These are phyloP conservation scores for Irineochytrium annulatum DNA, from an alignment of 192 early-diverging fungal genomes.

Conservation along the genomic window DNA sequence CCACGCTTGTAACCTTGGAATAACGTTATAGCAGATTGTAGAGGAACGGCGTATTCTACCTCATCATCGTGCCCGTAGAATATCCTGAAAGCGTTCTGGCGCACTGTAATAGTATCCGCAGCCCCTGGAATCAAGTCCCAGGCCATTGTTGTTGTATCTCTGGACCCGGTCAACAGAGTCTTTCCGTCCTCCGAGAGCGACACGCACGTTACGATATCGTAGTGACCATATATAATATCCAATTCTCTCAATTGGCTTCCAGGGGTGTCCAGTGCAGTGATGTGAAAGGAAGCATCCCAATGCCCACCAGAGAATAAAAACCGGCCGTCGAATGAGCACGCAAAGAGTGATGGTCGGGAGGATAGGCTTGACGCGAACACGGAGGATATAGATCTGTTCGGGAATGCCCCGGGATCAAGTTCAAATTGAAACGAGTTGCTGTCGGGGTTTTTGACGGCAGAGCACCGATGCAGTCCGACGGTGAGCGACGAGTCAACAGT, in stretches of 20 bases:
- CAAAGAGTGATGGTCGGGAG: conserved; percentile 20
- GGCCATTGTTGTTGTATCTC: conserved; percentile 42
- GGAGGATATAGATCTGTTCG: conserved; percentile 16
- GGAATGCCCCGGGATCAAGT: background rate
- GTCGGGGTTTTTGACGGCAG: background rate
- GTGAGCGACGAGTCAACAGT: background rate
- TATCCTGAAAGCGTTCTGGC: conserved; percentile 20
- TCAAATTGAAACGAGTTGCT: background rate
- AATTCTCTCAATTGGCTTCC: conserved; percentile 21
- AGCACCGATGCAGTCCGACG: background rate
- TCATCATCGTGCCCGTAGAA: conserved; percentile 45
- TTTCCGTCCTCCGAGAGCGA: conserved; percentile 32
- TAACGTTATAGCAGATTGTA: background rate
- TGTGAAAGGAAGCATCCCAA: conserved; percentile 42
- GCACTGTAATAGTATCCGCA: conserved; percentile 3
- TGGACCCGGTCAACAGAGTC: conserved; percentile 34
- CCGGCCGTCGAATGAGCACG: conserved; percentile 23
- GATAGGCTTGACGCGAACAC: conserved; percentile 24
- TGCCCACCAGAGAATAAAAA: conserved; percentile 33
- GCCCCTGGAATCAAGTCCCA: conserved; percentile 27
- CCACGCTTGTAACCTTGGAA: conserved; percentile 30
- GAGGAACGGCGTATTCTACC: conserved; percentile 4
- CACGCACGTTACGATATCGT: conserved; percentile 40
- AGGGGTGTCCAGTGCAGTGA: conserved; percentile 18
- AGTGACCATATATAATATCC: conserved; percentile 38